These are phyloP conservation scores for Leishmania arabica DNA, from an alignment of 208 protist species.

Conservation along the genomic window DNA sequence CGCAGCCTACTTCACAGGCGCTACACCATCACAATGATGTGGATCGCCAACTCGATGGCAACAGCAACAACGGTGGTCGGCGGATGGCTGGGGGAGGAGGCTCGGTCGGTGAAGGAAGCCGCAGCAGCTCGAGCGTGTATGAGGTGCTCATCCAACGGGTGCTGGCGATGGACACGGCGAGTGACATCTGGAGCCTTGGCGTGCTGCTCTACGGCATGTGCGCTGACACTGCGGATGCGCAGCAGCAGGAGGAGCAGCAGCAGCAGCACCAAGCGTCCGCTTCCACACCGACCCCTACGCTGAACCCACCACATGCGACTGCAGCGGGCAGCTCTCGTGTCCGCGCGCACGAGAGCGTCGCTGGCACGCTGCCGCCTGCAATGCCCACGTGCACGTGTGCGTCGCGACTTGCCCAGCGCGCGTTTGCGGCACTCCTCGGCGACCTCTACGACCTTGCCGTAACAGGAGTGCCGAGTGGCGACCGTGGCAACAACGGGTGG, in stretches of 20 bases:
- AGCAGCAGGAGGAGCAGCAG: neutral
- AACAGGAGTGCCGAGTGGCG: neutral
- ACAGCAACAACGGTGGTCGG: constrained; percentile 5
- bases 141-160: constrained; percentile 29
- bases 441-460: constrained; percentile 22
- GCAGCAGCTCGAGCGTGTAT: constrained; percentile 25
- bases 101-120: neutral
- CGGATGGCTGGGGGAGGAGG: neutral
- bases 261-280: neutral
- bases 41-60: neutral
- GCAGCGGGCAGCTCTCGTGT: neutral
- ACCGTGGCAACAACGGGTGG: neutral
- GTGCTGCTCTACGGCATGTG: constrained; percentile 35
- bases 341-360: neutral
- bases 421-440: constrained; percentile 24
- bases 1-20: neutral
- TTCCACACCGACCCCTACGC: neutral
- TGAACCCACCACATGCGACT: neutral
- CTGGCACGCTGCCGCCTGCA: neutral
- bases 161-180: constrained; percentile 28
- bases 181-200: constrained; percentile 37
- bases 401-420: constrained; percentile 21
- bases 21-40: neutral
- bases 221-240: constrained; percentile 7
- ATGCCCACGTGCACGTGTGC: neutral